These are phyloP conservation scores for Candida insectalens DNA, from an alignment of 805 yeast species.

Conservation along the genomic window DNA sequence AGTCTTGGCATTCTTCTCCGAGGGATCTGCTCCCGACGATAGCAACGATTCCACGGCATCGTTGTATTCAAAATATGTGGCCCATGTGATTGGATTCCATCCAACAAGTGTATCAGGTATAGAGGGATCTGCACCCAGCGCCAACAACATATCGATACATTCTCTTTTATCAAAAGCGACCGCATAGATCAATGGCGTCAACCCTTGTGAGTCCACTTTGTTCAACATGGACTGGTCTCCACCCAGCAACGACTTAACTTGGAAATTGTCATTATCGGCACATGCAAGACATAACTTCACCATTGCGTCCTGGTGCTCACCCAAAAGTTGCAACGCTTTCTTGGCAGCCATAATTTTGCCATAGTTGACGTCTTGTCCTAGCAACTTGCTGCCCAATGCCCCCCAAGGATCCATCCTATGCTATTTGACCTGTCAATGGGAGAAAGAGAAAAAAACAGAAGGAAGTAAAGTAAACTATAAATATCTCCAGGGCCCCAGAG, in stretches of 20 bases:
- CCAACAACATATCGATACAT: conserved; percentile 38
- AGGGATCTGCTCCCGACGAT: conserved; percentile 56
- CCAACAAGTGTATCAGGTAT: conserved; percentile 37
- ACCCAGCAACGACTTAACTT: conserved; percentile 19
- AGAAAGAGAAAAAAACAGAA: not conserved
- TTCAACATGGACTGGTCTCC: conserved; percentile 14
- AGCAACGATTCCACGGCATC: conserved; percentile 47
- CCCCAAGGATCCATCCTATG: conserved; percentile 26
- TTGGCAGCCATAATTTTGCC: conserved; percentile 28
- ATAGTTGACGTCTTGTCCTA: conserved; percentile 20
- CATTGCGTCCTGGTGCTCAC: conserved; percentile 18
- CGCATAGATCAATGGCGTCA: conserved; percentile 42
- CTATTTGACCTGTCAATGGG: not conserved
- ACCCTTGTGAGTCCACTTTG: conserved; percentile 29
- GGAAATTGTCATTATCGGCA: conserved; percentile 26
- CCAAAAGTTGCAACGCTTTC: conserved; percentile 22
- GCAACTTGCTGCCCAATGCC: conserved; percentile 6
- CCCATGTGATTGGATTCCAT: conserved; percentile 82
- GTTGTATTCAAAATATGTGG: conserved; percentile 51
- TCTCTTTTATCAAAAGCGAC: conserved; percentile 41
- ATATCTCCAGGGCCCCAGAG: no score
- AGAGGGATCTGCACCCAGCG: conserved; percentile 38
- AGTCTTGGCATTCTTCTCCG: conserved; percentile 24
- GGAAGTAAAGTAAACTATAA: no score
- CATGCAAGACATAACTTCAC: conserved; percentile 29